These are phyloP conservation scores for Wickerhamiella alocasiicola DNA, from an alignment of 805 yeast genomes.

Conservation along the genomic window DNA sequence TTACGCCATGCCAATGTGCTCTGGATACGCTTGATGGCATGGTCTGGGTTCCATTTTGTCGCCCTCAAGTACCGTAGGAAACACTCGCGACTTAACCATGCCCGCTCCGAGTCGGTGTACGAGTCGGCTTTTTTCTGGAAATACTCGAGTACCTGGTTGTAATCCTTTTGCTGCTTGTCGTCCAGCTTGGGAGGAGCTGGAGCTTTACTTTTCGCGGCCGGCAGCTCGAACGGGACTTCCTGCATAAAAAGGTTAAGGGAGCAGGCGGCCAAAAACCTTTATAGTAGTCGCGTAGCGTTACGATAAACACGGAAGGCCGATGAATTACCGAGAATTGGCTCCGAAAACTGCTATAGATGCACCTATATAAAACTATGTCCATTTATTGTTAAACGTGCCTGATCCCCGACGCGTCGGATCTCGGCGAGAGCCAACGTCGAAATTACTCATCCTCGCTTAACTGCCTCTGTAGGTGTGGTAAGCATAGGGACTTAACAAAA, in stretches of 20 bases:
- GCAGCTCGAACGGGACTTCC: constrained; percentile 40
- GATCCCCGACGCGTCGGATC: too few species aligned
- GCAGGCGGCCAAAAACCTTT: too few species aligned
- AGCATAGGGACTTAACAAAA: constrained; percentile 71
- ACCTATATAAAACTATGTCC: too few species aligned
- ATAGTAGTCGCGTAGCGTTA: too few species aligned
- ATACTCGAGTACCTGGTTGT: constrained; percentile 47
- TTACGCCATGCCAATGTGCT: constrained; percentile 86
- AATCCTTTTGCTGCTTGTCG: constrained; percentile 46
- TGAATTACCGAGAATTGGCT: too few species aligned
- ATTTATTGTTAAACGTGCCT: too few species aligned
- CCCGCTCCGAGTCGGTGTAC: constrained; percentile 46
- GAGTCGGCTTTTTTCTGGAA: constrained; percentile 36
- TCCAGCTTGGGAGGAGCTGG: constrained; percentile 39
- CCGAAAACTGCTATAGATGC: too few species aligned
- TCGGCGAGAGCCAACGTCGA: too few species aligned
- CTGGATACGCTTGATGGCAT: constrained; percentile 62
- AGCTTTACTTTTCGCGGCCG: constrained; percentile 41
- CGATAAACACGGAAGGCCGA: too few species aligned
- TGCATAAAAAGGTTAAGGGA: too few species aligned
- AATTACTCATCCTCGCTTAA: too few species aligned
- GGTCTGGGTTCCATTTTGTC: constrained; percentile 71
- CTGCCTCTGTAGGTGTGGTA: constrained; percentile 88
- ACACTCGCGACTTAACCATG: constrained; percentile 92
- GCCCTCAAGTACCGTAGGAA: constrained; percentile 83